Evolutionary conservation across 768 basidiomycete species (phyloP), one percentile per base, ranked within the genome.

Genomic region (Phallus indusiatus): DNA sequence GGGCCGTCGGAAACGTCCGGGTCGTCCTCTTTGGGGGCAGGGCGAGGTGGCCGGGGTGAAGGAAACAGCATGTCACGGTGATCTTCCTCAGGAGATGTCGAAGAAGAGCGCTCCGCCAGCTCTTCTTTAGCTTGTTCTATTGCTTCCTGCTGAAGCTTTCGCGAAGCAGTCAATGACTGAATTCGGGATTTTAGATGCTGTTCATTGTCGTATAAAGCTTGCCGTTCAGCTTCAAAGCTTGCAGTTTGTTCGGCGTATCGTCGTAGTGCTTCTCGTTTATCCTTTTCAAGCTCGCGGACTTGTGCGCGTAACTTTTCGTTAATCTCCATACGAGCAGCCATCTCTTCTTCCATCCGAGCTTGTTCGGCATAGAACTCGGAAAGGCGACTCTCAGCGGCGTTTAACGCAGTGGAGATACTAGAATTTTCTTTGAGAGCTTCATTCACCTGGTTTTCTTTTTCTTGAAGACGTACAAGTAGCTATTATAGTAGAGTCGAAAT

Each of bases 181-280:
- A 94, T 92, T 61, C 90, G 88, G 49, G 88, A 88, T 72, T 92
- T 93, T 63, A 94, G 84, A 70, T 93, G 91, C 68, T 94, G 88
- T 66, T 95, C 92, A 67, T 90, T 92, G 71, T 94, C 92, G 67
- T 92, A 92, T 71, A 93, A 89, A 16, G 90, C 81, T 69, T 94
- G 90, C 35, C 93, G 86, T 71, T 95, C 93, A 8, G 90, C 88
- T 67, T 95, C 93, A 67, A 94, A 94, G 2, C 88, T 87, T 17
- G 82, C 75, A n/a, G 85, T 85, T 81, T 95, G 91, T 67, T 94
- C 92, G 55, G 90, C 88, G 69, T 94, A 94, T 63, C 91, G 78
- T 62, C 89, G 82, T 59, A 85, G 84, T 24, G 85, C 47, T 62
- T 94, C 92, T 60, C 90, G 75, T 71, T 90, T 92, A 72, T 94